phyloP scores from a whole-genome alignment of 345 rosid genomes.

The Syzygium aromaticum region DNA sequence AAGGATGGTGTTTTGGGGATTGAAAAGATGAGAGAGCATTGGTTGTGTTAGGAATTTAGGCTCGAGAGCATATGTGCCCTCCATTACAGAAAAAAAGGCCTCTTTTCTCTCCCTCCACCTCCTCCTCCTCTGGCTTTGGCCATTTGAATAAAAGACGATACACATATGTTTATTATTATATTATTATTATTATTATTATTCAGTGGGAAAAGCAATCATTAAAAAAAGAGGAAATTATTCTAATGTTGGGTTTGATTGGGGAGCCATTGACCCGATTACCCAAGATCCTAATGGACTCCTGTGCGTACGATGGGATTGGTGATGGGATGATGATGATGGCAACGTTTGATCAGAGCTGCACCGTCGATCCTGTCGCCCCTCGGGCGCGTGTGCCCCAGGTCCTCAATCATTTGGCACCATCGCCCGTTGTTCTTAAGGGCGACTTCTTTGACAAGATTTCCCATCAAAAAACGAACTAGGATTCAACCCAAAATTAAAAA shows the following conservation, averaged over 20 bases:
- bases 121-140: neutral
- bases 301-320: neutral
- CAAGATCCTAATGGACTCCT: neutral
- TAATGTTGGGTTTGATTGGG: neutral
- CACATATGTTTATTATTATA: too few relatives aligned
- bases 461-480: neutral
- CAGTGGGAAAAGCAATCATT: neutral
- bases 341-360: neutral
- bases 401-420: neutral
- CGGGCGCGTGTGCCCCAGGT: neutral
- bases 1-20: slow-evolving; percentile 12
- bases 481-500: neutral
- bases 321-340: neutral
- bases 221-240: neutral
- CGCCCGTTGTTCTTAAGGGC: neutral
- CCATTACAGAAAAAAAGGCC: neutral
- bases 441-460: neutral
- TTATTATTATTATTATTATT: neutral
- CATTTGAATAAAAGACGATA: neutral
- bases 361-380: neutral
- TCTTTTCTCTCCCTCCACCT: too few relatives aligned
- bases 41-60: slow-evolving; percentile 26
- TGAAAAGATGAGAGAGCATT: slow-evolving; percentile 15
- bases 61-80: neutral
- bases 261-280: neutral